Conservation (phyloP, 176 grass and related monocot species). For the Microstegium vimineum region DNA sequence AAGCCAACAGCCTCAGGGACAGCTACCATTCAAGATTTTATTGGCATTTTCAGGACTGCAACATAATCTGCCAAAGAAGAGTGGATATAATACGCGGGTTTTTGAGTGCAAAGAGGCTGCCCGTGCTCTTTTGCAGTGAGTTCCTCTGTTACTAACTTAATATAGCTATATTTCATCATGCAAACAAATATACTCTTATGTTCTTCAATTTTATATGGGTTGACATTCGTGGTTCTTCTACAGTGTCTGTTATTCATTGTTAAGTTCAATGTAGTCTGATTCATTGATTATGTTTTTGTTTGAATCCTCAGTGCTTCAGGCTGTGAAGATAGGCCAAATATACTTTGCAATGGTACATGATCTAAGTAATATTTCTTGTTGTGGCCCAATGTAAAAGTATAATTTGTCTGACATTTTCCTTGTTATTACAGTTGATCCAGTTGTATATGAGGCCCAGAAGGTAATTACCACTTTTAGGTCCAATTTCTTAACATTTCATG, state of each 20-base stretch:
- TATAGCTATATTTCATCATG: not conserved
- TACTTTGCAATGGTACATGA: constrained; percentile 57
- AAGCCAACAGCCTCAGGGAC: constrained; percentile 37
- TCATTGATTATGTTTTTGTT: constrained; percentile 26
- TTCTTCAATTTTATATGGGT: not conserved
- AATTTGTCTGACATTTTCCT: constrained; percentile 10
- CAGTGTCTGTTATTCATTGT: not conserved
- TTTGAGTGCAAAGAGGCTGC: constrained; percentile 93
- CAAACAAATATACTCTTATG: constrained; percentile 1
- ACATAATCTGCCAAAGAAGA: constrained; percentile 80
- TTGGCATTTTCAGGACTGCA: constrained; percentile 92
- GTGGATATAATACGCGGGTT: constrained; percentile 78
- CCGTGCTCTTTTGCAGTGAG: constrained; percentile 67
- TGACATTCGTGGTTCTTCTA: not conserved
- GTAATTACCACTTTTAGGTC: constrained; percentile 21
- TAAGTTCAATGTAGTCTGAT: not conserved
- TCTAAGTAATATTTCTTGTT: constrained; percentile 11
- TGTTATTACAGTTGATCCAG: constrained; percentile 55
- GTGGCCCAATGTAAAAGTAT: not conserved
- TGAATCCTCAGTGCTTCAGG: constrained; percentile 46
- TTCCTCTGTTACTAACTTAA: not conserved
- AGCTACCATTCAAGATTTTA: constrained; percentile 81
- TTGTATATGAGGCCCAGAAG: constrained; percentile 58
- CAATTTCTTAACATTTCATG: not conserved
- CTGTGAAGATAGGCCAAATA: constrained; percentile 19